phyloP scores from a whole-genome alignment of 1,284 basidiomycete genomes.

The Sporisorium iseilematis-ciliati region DNA sequence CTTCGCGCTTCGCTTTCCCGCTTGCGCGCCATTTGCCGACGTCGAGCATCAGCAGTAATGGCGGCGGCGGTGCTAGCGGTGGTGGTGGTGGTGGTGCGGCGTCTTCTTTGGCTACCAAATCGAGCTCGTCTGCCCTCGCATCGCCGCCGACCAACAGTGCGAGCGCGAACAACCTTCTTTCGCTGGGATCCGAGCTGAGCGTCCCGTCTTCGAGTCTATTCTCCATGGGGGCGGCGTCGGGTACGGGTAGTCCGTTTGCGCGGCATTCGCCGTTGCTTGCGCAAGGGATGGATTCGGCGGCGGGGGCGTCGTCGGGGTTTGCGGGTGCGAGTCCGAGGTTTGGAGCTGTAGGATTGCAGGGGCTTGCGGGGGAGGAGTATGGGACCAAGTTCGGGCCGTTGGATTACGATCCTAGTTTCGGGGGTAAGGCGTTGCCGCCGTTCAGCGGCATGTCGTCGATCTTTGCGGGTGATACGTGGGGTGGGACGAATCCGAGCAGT shows the following conservation, averaged over 20 bases:
- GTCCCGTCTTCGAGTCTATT: conserved; percentile 32
- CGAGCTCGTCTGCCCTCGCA: conserved; percentile 31
- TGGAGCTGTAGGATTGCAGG: conserved; percentile 19
- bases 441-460: conserved; percentile 41
- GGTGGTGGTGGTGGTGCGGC: conserved; percentile 4
- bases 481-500: conserved; percentile 9
- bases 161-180: conserved; percentile 18
- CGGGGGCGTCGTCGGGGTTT: too few relatives aligned
- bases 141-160: conserved; percentile 9
- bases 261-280: conserved; percentile 41
- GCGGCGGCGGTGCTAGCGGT: not conserved
- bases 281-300: conserved; percentile 28
- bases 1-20: conserved; percentile 50
- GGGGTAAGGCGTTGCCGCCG: conserved; percentile 15
- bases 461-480: conserved; percentile 43
- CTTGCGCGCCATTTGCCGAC: conserved; percentile 43
- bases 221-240: conserved; percentile 17
- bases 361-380: conserved; percentile 10
- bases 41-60: conserved; percentile 16
- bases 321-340: conserved; percentile 39
- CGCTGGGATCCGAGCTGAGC: conserved; percentile 25
- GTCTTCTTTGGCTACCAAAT: conserved; percentile 17
- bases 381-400: conserved; percentile 42
- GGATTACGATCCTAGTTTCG: conserved; percentile 43
- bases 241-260: conserved; percentile 32